Evolutionary conservation across 805 yeast species (phyloP).

Genomic region (Yarrowia sp.): DNA sequence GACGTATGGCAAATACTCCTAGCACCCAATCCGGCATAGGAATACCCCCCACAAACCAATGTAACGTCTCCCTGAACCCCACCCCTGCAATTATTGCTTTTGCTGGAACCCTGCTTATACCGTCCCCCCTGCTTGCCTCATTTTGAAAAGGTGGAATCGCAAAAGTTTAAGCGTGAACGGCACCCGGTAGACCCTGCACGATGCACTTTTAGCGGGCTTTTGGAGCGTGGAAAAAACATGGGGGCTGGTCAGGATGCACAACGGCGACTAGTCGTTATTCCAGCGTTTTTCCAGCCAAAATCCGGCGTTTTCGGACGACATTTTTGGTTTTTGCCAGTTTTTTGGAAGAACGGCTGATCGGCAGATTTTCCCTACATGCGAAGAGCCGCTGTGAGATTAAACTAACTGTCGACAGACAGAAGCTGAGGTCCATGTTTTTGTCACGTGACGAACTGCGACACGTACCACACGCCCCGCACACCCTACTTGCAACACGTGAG

Average conservation of each 20-base stretch:
- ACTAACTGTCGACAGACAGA: not conserved
- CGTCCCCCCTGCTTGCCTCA: too few relatives aligned
- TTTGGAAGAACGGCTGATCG: not conserved
- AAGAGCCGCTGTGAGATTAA: conserved; percentile 30
- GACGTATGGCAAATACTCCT: too few relatives aligned
- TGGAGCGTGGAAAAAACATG: not conserved
- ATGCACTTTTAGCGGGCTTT: conserved; percentile 1
- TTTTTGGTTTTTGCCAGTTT: not conserved
- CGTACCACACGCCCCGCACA: not conserved
- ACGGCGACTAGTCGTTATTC: too few relatives aligned
- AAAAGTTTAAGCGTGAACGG: not conserved
- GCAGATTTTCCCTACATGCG: conserved; percentile 15
- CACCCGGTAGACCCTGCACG: conserved; percentile 24
- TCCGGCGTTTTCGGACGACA: not conserved
- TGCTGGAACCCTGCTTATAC: not conserved
- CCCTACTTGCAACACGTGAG: conserved; percentile 7
- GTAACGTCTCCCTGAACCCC: too few relatives aligned
- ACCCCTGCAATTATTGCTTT: not conserved
- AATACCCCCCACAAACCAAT: too few relatives aligned
- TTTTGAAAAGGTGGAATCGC: too few relatives aligned
- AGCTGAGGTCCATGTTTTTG: too few relatives aligned
- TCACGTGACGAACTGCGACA: not conserved
- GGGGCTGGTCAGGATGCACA: not conserved
- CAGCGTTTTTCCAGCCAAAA: not conserved
- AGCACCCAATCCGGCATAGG: too few relatives aligned